Evolutionary conservation across 768 basidiomycete species (phyloP), one percentile per base, ranked within the genome.

Genomic region (Auricularia sp.): DNA sequence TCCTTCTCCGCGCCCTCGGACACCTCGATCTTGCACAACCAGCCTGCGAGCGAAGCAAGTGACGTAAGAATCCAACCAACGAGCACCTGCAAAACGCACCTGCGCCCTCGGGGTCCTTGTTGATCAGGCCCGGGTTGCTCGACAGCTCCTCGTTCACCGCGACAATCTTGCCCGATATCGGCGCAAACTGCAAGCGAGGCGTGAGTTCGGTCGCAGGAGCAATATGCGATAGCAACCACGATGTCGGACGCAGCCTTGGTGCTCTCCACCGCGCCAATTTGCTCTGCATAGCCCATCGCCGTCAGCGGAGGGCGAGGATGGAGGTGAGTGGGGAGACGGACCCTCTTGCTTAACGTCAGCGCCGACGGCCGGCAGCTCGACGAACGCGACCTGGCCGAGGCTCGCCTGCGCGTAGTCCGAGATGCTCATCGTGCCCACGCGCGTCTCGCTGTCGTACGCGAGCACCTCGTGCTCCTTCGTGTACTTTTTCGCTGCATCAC

Each of bases 201-300:
- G 14, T 47, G 65, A 60, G 35, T 10, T 64, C 5, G 62, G 61
- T 62, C 36, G 12, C 62, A 47, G 56, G 16, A 36, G 43, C 73
- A 72, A 35, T 14, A 23, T 65, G 34, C 36, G 62, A 62, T 34
- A 36, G 23, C 51, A 3, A 61, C 60, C 33, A 77, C 91, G 72
- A 98, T 94, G 72, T 98, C 94, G 1, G 94, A 95, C 44, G 93
- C 93, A 35, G 94, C 94, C 74, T 98, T 98, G 64, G 97, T 94
- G 67, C 93, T 96, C 76, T 97, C 94, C 10, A 98, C 93, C 6
- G 91, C 91, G 61, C 94, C 94, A 73, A 96, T 89, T 67, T 86
- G 77, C 58, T 90, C 94, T 94, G 66, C 3, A 64, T 18, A 35
- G 43, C 29, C 14, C 16, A 62, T 59, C 36, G 23, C 12, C 21